Evolutionary conservation across 2,329 filamentous ascomycete genomes (phyloP), one percentile per base, ranked within the genome.

Genomic region (Trichoderma cornu-damae): DNA sequence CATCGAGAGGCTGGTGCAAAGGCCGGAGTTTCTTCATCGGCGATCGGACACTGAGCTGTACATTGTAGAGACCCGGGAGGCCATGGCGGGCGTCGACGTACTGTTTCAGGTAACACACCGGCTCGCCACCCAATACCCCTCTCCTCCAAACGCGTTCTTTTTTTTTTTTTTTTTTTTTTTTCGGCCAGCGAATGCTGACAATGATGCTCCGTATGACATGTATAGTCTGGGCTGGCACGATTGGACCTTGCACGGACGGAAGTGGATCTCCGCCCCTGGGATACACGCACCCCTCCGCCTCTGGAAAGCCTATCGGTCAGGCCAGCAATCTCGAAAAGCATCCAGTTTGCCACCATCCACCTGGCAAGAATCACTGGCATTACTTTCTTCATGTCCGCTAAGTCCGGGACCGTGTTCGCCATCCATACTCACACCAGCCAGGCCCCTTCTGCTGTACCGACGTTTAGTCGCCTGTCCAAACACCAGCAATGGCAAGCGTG

Each of bases 181-280:
- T n/a, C n/a, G n/a, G n/a, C n/a, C n/a, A n/a, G 9, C 7, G 14
- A n/a, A 9, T 16, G n/a, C 18, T 53, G 14, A 53, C 28, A 2
- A 34, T 24, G n/a, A n/a, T n/a, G n/a, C n/a, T n/a, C n/a, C n/a
- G n/a, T n/a, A n/a, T n/a, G n/a, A 44, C 9, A 18, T 3, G 28
- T 22, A 52, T 38, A 53, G 50, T 53, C 50, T 6, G 50, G 50
- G 6, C 30, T 53, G 18, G 50, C 37, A 6, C 38, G 50, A 11
- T 20, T 53, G 8, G 5, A 43, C 3, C 3, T 18, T 2, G 6
- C 11, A 34, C 12, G 14, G 14, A n/a, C 3, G 2, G 5, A 9
- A 4, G 16, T 9, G 18, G 6, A 6, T 22, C 38, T 53, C 3
- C 37, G 22, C 3, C 28, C 30, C 14, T 53, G 38, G 50, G 50